Base-by-base conservation (phyloP, 495 filamentous ascomycete genomes). In the Lindgomyces ingoldianus region DNA sequence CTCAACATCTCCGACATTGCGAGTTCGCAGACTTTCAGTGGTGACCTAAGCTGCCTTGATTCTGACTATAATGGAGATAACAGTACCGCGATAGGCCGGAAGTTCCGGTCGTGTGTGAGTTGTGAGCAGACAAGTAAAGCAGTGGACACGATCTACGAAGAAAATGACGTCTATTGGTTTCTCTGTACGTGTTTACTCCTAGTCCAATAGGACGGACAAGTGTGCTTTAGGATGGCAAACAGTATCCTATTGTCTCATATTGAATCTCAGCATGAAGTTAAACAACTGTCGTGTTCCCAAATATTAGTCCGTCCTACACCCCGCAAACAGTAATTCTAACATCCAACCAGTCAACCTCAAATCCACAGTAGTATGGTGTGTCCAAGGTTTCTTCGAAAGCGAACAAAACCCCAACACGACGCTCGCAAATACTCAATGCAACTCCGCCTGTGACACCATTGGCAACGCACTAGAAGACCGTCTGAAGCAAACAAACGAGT, bases 101-200 rank as follows among this genome's bases (percentile, higher is more conserved):
- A 62, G 33, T 62, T 62, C 48, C 1, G 25, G 16, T 52, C 22
- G 8, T 62, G 58, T 29, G 39, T 62, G 3, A 19, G 33, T 18
- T 62, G 58, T 22, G 29, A 62, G 25, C 30, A 42, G 10, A 53
- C 24, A 9, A 62, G 58, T 22, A 12, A 29, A 9, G 36, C 48
- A 4, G 33, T 39, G 6, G 36, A 41, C 10, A 8, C 4, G 2
- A 22, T 18, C 3, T 2, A 3, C 10, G 33, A 42, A 3, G 58
- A 62, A 22, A 53, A 52, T 18, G 58, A 62, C 19, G 11, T 53
- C 14, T 62, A 52, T 22, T 62, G 58, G 58, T 62, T 62, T 46
- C 36, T 62, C 2, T 62, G 56, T 60, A 36, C 3, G 56, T 60
- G 14, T 21, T n/a, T 16, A 41, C 6, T 47, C 44, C 19, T 47